Evolutionary conservation across 768 basidiomycete species (phyloP), one percentile per base, ranked within the genome.

Genomic region (Lepiota venenata): DNA sequence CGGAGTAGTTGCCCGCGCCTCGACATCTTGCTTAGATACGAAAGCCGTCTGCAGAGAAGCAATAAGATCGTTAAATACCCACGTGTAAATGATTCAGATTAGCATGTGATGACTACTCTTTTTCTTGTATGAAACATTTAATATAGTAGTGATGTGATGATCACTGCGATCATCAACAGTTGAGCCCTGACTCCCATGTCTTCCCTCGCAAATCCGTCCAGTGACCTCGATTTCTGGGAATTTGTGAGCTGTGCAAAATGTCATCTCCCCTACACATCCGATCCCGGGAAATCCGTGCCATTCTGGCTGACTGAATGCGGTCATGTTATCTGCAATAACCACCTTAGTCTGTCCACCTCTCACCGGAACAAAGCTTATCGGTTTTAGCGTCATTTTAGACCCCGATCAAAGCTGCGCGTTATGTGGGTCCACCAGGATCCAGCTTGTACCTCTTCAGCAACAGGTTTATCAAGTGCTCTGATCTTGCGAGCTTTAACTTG

Each of bases 221-320:
- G 66, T 7, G 76, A 78, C 11, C 75, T 81, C 52, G 84, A 87
- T 59, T 87, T 90, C 65, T 93, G 91, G 91, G 86, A 91, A 42
- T 91, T 88, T 57, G 84, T 91, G 5, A 69, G 71, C 50, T 93
- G 91, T 61, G 72, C 80, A 0, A 74, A 79, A 63, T 93, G 91
- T 60, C 83, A 84, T 58, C 74, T 88, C 22, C 79, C 84, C 0
- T 93, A 87, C 60, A 63, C 72, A 6, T 71, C 80, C 2, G 75
- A 78, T 36, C 71, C 74, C 39, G 79, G 77, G 1, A 77, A 84
- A 9, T 73, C 78, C 2, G 70, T 88, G 22, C 91, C 91, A 0
- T 93, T 93, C 66, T 93, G 91, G 91, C 74, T 92, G 56, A 91
- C 91, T 1, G 89, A 92, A 66, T 93, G 91, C 61, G 89, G 89